These are phyloP conservation scores for Fusarium nodosum DNA, from an alignment of 2,329 filamentous ascomycete species.

Conservation along the genomic window DNA sequence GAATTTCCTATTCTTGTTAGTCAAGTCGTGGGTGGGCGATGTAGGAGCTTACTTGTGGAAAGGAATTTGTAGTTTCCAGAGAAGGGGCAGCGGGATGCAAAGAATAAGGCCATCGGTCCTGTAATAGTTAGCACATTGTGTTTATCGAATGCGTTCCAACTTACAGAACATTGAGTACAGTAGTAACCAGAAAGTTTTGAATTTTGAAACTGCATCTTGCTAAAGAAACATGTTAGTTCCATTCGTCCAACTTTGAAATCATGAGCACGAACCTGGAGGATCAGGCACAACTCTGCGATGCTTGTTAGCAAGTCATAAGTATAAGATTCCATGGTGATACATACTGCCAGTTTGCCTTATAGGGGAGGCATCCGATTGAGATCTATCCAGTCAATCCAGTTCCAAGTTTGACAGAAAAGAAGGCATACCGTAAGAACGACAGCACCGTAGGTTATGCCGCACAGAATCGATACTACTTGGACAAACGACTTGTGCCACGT, in stretches of 20 bases:
- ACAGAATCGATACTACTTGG: constrained; percentile 17
- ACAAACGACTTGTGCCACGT: constrained; percentile 44
- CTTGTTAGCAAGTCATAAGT: accelerated
- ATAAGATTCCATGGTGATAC: accelerated
- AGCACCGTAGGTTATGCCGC: constrained; percentile 29
- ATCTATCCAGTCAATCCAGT: constrained; percentile 16
- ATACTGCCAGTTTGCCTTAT: constrained; percentile 44
- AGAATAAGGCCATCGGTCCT: constrained; percentile 41
- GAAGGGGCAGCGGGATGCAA: constrained; percentile 37
- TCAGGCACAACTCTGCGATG: constrained; percentile 23
- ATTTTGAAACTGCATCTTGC: constrained; percentile 38
- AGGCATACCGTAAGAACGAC: constrained; percentile 41
- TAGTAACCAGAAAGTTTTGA: constrained; percentile 41
- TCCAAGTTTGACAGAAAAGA: neutral
- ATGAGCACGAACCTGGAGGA: constrained; percentile 27
- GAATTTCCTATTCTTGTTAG: constrained; percentile 41
- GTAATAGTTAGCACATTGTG: neutral
- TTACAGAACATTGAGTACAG: constrained; percentile 43
- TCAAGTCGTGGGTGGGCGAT: accelerated
- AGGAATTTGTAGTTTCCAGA: constrained; percentile 45
- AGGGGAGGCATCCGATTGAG: constrained; percentile 44
- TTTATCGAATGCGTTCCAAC: neutral
- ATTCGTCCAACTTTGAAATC: accelerated
- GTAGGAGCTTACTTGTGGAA: constrained; percentile 32
- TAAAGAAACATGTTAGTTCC: neutral